Base-by-base conservation (phyloP, 2,329 filamentous ascomycete genomes). In the Alternaria brassicae region DNA sequence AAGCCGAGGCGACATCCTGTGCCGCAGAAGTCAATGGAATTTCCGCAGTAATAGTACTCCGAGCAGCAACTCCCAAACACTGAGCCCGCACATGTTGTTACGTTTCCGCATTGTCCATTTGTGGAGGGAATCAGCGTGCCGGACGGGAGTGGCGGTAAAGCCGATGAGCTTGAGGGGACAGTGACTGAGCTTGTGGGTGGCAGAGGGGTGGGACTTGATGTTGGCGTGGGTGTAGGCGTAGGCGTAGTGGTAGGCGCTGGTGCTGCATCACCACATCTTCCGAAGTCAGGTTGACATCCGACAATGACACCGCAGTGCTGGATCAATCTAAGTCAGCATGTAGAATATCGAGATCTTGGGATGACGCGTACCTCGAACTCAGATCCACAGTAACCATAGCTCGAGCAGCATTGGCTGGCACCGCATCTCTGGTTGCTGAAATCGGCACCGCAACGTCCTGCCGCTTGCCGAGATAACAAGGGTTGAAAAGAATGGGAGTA, bases 61-160 rank as follows among this genome's bases (percentile, higher is more conserved):
- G 69, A 72, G 52, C 70, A 72, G 60, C 71, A 72, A 19, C 45
- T 56, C 21, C 71, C 70, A 21, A 71, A 72, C 6, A 32, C 27
- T 3, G 67, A 72, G 4, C 70, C 70, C 4, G 50, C 67, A 53
- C 71, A 74, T 2, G 71, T 74, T n/a, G 71, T 74, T 6, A 55
- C 51, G 40, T 73, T 74, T 39, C 71, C 70, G 53, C 71, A 74
- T 44, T 68, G 67, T 12, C 71, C 70, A 53, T 72, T 74, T 3
- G 60, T 50, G 6, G 69, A 72, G 13, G 69, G 48, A 40, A 72
- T 63, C 6, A 73, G 49, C 2, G 58, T 66, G 34, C 70, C 70
- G 0, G 71, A 68, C 3, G 71, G 70, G 9, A 71, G 52, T 10
- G 71, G 69, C 13, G 71, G 69, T 13, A 65, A 30, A 9, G 58